Evolutionary conservation across 208 protist genomes (phyloP).

Genomic region (Leishmania amazonensis): DNA sequence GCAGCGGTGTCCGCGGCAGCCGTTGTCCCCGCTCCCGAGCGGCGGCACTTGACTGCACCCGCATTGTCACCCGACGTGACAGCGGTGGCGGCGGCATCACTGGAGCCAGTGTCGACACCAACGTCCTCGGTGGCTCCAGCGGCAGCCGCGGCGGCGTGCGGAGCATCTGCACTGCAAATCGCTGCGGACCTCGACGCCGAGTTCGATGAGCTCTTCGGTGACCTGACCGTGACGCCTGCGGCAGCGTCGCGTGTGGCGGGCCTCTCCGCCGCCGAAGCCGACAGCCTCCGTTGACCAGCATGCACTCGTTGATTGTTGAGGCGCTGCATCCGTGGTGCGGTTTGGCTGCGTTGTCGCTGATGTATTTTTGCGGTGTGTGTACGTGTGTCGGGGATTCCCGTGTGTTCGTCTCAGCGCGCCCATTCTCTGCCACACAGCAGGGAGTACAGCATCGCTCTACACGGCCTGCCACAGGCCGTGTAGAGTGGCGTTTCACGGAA

Average conservation of each 20-base stretch:
- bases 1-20: neutral
- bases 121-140: neutral
- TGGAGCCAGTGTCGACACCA: conserved; percentile 7
- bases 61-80: neutral
- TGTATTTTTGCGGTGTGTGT: neutral
- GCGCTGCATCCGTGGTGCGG: neutral
- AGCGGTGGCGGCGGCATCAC: neutral
- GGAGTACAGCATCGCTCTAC: too few species aligned
- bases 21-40: neutral
- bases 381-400: neutral
- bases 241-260: neutral
- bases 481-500: too few species aligned
- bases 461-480: too few species aligned
- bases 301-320: neutral
- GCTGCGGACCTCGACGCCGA: conserved; percentile 58
- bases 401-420: neutral
- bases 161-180: conserved; percentile 18
- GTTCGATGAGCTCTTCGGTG: conserved; percentile 80
- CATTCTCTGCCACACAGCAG: neutral
- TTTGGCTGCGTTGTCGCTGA: neutral
- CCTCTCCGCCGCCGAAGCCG: conserved; percentile 12
- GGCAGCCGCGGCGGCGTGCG: neutral
- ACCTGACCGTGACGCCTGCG: conserved; percentile 6
- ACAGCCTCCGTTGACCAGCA: neutral
- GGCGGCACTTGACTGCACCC: neutral